phyloP scores from a whole-genome alignment of 768 basidiomycete genomes.

The Suillus sp. region DNA sequence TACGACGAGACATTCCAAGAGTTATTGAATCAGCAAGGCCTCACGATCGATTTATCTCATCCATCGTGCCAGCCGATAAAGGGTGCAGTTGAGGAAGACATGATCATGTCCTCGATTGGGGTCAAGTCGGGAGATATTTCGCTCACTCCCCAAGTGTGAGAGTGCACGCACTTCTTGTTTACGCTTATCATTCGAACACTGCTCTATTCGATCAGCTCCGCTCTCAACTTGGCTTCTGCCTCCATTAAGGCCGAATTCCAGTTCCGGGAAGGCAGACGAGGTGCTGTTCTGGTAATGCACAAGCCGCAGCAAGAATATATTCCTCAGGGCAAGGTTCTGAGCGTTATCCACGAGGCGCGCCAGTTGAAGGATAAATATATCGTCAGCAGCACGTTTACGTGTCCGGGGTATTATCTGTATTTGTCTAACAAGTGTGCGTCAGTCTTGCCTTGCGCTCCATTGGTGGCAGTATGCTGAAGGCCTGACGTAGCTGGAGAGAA shows the following conservation, averaged over 20 bases:
- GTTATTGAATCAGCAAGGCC: slow-evolving; percentile 22
- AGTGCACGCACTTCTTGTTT: not conserved
- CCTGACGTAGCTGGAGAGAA: slow-evolving; percentile 24
- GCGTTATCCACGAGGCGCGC: slow-evolving; percentile 25
- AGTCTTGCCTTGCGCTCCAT: not conserved
- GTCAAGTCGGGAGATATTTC: slow-evolving; percentile 16
- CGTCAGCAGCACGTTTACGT: slow-evolving; percentile 33
- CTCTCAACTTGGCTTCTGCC: slow-evolving; percentile 30
- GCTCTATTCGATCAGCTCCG: slow-evolving; percentile 9
- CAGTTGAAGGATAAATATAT: slow-evolving; percentile 32
- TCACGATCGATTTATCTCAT: slow-evolving; percentile 3
- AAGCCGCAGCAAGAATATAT: slow-evolving; percentile 27
- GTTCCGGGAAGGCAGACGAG: slow-evolving; percentile 33
- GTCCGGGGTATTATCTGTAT: slow-evolving; percentile 39
- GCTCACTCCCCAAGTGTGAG: slow-evolving; percentile 25
- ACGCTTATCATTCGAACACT: not conserved
- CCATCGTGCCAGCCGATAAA: slow-evolving; percentile 18
- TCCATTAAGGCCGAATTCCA: slow-evolving; percentile 38
- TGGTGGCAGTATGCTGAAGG: slow-evolving; percentile 9
- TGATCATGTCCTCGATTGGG: slow-evolving; percentile 29
- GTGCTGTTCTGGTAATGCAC: slow-evolving; percentile 38
- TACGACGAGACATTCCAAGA: slow-evolving; percentile 27
- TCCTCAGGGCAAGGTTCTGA: slow-evolving; percentile 26
- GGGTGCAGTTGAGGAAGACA: slow-evolving; percentile 22
- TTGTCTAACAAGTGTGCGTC: slow-evolving; percentile 27